phyloP scores from a whole-genome alignment of 305 asterid genomes.

The Solanum hybrid region DNA sequence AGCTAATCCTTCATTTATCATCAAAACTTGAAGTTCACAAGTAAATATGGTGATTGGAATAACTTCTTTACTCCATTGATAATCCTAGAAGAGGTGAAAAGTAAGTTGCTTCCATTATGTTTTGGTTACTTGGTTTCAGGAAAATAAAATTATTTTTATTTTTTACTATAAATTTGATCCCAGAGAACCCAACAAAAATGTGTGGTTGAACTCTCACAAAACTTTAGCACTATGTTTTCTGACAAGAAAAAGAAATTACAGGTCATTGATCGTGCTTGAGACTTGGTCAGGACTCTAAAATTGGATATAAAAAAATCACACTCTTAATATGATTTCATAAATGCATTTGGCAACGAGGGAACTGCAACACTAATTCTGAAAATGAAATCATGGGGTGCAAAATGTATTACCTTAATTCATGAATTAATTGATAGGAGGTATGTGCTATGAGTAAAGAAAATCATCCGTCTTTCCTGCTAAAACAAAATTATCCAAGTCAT shows the following conservation, averaged over 20 bases:
- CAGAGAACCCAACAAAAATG: not conserved
- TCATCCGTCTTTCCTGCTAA: constrained; percentile 10
- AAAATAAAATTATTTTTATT: not conserved
- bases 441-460: not conserved
- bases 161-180: not conserved
- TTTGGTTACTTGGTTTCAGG: not conserved
- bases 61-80: not conserved
- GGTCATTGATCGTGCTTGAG: not conserved
- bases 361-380: not conserved
- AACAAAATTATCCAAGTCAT: not conserved
- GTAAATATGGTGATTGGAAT: not conserved
- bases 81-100: not conserved
- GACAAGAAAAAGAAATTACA: not conserved
- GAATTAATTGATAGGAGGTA: not conserved
- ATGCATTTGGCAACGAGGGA: not conserved
- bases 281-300: not conserved
- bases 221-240: not conserved
- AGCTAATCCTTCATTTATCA: not conserved
- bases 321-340: not conserved
- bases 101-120: not conserved
- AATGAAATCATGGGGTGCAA: not conserved
- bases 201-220: not conserved
- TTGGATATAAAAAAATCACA: not conserved
- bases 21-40: not conserved
- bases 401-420: constrained; percentile 3